phyloP scores from a whole-genome alignment of 2,329 filamentous ascomycete species.

The Aspergillus sp. region DNA sequence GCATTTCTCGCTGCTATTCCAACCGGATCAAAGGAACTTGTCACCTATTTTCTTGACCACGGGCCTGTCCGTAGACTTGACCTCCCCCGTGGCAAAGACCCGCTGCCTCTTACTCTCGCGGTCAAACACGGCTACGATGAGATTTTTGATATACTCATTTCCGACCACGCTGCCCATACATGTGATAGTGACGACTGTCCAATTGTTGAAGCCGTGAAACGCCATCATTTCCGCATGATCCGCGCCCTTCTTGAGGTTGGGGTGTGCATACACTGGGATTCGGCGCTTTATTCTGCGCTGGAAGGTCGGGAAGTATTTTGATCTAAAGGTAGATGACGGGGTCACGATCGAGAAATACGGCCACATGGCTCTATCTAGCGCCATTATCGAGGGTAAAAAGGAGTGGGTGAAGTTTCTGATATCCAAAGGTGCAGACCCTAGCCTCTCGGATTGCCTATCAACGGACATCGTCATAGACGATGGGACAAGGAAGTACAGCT shows the following conservation, averaged over 20 bases:
- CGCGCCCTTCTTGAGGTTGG: background rate
- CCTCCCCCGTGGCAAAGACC: background rate
- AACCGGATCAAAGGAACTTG: background rate
- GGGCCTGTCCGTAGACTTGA: background rate
- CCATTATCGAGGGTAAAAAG: background rate
- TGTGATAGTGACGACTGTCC: background rate
- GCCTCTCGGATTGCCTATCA: background rate
- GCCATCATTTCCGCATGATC: background rate
- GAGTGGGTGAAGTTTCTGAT: conserved; percentile 3
- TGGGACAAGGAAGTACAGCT: background rate
- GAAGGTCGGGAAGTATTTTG: background rate
- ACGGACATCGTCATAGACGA: background rate
- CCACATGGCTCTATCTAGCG: conserved; percentile 1
- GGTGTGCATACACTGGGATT: background rate
- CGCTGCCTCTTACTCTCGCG: background rate
- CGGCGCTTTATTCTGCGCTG: background rate
- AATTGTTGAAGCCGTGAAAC: background rate
- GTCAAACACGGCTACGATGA: background rate
- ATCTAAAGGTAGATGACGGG: background rate
- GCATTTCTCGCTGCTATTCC: background rate
- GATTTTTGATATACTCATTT: background rate
- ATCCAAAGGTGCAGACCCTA: conserved; percentile 1
- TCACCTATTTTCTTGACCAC: background rate
- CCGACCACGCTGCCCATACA: background rate
- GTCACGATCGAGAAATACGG: background rate